Evolutionary conservation across 306 rosid species (phyloP).

Genomic region (Alnus glutinosa): DNA sequence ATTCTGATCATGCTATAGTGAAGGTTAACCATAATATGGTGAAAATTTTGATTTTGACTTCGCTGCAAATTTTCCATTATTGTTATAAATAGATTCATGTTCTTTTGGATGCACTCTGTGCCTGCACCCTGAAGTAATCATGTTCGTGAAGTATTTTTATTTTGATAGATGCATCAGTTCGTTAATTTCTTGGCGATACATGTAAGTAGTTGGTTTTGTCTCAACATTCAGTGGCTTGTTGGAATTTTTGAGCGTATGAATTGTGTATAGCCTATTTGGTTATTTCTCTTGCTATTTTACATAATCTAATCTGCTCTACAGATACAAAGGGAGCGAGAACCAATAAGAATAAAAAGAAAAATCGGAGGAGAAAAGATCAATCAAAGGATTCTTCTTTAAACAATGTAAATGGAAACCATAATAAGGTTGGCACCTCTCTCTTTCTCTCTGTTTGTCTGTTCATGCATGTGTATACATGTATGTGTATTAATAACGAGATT

Average conservation of each 20-base stretch:
- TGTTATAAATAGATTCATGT: not conserved
- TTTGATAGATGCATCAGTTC: not conserved
- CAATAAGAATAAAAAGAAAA: slow-evolving; percentile 78
- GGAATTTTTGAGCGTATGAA: not conserved
- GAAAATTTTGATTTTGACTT: not conserved
- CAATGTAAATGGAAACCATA: slow-evolving; percentile 46
- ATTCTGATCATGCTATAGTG: not conserved
- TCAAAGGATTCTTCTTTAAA: slow-evolving; percentile 53
- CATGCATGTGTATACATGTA: not conserved
- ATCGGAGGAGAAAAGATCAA: slow-evolving; percentile 71
- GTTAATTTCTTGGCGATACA: not conserved
- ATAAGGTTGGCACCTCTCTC: slow-evolving; percentile 43
- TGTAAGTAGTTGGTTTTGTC: not conserved
- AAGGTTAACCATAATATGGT: slow-evolving; percentile 3
- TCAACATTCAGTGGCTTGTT: not conserved
- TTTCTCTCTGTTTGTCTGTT: not conserved
- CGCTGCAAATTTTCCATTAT: not conserved
- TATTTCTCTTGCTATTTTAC: slow-evolving; percentile 13
- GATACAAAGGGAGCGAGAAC: slow-evolving; percentile 58
- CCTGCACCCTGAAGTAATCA: not conserved
- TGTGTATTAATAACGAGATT: not conserved
- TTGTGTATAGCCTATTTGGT: slow-evolving; percentile 12
- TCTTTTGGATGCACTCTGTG: not conserved
- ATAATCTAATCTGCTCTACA: slow-evolving; percentile 37
- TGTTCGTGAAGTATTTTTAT: not conserved